These are phyloP conservation scores for Trifolium subterraneum DNA, from an alignment of 306 rosid species.

Conservation along the genomic window DNA sequence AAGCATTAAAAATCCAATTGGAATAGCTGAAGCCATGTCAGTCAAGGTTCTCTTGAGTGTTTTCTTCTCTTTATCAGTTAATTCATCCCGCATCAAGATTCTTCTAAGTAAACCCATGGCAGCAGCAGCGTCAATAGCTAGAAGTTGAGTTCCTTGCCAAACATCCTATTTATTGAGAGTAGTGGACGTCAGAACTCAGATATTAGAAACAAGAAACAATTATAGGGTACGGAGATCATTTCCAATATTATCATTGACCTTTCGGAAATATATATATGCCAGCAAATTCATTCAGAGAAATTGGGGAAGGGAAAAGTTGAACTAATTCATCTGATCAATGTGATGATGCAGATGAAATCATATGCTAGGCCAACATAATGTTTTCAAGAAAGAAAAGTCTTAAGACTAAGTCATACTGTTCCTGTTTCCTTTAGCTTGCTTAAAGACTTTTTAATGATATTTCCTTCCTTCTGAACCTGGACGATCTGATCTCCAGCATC, in stretches of 20 bases:
- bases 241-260: constrained; percentile 22
- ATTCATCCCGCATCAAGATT: constrained; percentile 75
- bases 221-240: not conserved
- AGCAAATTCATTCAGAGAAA: not conserved
- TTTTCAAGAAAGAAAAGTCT: constrained; percentile 35
- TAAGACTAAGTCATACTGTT: constrained; percentile 57
- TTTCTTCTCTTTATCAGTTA: constrained; percentile 86
- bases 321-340: constrained; percentile 32
- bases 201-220: constrained; percentile 29
- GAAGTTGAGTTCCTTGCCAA: constrained; percentile 97
- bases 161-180: constrained; percentile 68
- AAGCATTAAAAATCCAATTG: constrained; percentile 94
- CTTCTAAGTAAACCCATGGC: constrained; percentile 83
- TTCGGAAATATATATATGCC: not conserved
- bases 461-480: constrained; percentile 69
- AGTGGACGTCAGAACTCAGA: constrained; percentile 38
- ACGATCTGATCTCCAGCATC: constrained; percentile 56
- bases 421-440: constrained; percentile 82
- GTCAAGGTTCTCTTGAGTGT: constrained; percentile 85
- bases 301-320: not conserved
- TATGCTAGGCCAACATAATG: constrained; percentile 22
- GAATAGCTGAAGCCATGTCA: constrained; percentile 94
- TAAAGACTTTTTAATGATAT: constrained; percentile 67
- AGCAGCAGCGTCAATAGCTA: constrained; percentile 85
- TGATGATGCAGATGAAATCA: constrained; percentile 24